Percentiles rank a stretch among this genome's conserved stretches.
phyloP scores from a whole-genome alignment of 331 rosid genomes.

The Cucumis variabilis region DNA sequence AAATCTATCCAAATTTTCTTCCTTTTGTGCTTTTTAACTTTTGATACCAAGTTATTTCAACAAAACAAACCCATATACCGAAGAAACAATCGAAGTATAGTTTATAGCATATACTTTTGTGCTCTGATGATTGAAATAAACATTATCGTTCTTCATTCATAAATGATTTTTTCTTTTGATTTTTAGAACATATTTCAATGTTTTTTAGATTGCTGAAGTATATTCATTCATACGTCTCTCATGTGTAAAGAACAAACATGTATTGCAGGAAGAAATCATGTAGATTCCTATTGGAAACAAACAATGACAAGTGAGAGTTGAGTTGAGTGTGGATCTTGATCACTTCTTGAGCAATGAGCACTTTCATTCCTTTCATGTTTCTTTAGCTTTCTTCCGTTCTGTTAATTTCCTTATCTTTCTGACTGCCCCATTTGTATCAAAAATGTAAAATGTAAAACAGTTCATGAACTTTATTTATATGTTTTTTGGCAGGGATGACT shows the following conservation, averaged over 20 bases:
- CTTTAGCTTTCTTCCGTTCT: too few species aligned
- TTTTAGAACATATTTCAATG: not conserved
- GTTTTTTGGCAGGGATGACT: too few species aligned
- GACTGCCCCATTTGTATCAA: too few species aligned
- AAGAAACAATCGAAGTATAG: not conserved
- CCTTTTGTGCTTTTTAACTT: not conserved
- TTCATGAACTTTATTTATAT: too few species aligned
- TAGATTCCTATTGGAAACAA: not conserved
- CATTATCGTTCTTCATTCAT: not conserved
- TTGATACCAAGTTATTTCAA: not conserved
- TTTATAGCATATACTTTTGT: not conserved
- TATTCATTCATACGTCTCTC: not conserved
- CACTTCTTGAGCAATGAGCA: too few species aligned
- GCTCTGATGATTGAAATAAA: not conserved
- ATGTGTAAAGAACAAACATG: not conserved
- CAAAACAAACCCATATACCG: not conserved
- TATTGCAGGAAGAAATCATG: not conserved
- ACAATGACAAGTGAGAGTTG: not conserved
- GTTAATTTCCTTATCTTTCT: too few species aligned
- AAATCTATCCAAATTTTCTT: not conserved
- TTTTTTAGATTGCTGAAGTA: not conserved
- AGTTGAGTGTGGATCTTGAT: too few species aligned
- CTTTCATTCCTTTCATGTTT: too few species aligned
- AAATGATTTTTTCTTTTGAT: not conserved
- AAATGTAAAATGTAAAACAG: too few species aligned